A percentile compares a stretch with the other conserved stretches of the same genome.
These are phyloP conservation scores for Lecanoromycetidae sp. DNA, from an alignment of 2,329 filamentous ascomycete species.

Conservation along the genomic window DNA sequence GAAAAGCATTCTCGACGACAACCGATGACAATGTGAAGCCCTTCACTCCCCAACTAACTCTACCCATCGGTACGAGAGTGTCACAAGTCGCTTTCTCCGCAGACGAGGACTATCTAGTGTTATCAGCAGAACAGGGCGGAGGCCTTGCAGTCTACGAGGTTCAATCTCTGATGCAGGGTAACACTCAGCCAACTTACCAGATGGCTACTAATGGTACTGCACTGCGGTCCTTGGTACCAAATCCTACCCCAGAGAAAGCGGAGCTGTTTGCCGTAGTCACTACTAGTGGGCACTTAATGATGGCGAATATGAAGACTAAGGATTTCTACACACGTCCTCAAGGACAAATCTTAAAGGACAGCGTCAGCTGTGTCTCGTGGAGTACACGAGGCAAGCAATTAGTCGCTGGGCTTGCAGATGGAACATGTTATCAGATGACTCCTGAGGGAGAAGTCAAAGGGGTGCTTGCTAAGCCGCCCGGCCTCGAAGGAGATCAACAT, in stretches of 20 bases:
- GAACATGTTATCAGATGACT: conserved; percentile 70
- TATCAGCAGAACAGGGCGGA: conserved; percentile 69
- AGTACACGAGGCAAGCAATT: conserved; percentile 88
- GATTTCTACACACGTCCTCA: conserved; percentile 46
- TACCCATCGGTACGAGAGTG: conserved; percentile 61
- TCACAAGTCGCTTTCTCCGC: conserved; percentile 84
- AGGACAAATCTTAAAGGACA: conserved; percentile 55
- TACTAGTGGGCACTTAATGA: conserved; percentile 63
- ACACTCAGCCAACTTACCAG: conserved; percentile 58
- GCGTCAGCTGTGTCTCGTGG: conserved; percentile 79
- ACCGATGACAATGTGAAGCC: conserved; percentile 51
- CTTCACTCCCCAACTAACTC: conserved; percentile 61
- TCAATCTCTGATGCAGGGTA: conserved; percentile 52
- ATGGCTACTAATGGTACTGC: conserved; percentile 63
- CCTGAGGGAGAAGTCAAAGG: conserved; percentile 66
- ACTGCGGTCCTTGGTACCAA: conserved; percentile 64
- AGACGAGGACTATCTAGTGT: conserved; percentile 72
- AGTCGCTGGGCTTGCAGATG: conserved; percentile 71
- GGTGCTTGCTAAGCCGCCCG: conserved; percentile 64
- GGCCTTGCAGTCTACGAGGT: conserved; percentile 77
- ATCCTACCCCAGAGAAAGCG: conserved; percentile 61
- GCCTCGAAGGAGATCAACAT: conserved; percentile 50
- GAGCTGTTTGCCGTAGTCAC: conserved; percentile 73
- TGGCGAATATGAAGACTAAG: conserved; percentile 65
- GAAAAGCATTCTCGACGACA: conserved; percentile 58